A percentile compares a stretch with the other conserved stretches of the same genome.
Conservation (phyloP, 495 filamentous ascomycete species). For the Podospora comata region DNA sequence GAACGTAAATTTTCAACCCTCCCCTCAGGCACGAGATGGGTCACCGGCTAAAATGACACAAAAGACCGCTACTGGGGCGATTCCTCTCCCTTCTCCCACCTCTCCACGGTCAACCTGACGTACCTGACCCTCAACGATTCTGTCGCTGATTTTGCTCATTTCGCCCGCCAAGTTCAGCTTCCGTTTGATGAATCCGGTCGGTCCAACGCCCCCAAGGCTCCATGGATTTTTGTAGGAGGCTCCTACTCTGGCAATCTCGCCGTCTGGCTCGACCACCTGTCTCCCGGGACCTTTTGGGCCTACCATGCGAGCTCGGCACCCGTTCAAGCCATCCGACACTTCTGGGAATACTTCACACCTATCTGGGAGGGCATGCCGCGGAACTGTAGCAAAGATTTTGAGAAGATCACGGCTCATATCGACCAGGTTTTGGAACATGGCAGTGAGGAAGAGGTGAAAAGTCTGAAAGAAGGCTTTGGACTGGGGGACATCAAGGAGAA, state of each 20-base stretch:
- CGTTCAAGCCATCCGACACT: slow-evolving; percentile 59
- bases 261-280: slow-evolving; percentile 56
- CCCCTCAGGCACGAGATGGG: slow-evolving; percentile 40
- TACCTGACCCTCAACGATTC: slow-evolving; percentile 59
- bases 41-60: slow-evolving; percentile 26
- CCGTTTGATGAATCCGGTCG: slow-evolving; percentile 53
- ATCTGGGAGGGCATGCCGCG: slow-evolving; percentile 56
- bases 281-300: slow-evolving; percentile 65
- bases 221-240: slow-evolving; percentile 60
- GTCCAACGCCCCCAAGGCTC: slow-evolving; percentile 56
- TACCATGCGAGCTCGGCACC: slow-evolving; percentile 61
- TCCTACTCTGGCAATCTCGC: slow-evolving; percentile 61
- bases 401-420: slow-evolving; percentile 53
- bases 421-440: slow-evolving; percentile 46
- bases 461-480: slow-evolving; percentile 56
- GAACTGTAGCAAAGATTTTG: slow-evolving; percentile 60
- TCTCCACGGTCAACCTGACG: slow-evolving; percentile 55
- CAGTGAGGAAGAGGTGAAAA: slow-evolving; percentile 40
- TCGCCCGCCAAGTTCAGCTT: slow-evolving; percentile 55
- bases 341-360: slow-evolving; percentile 61
- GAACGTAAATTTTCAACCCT: slow-evolving; percentile 44
- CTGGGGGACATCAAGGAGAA: slow-evolving; percentile 51
- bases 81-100: slow-evolving; percentile 54
- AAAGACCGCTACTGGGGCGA: slow-evolving; percentile 57
- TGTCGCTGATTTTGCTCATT: slow-evolving; percentile 56